Percentiles rank a stretch among this genome's conserved stretches.
phyloP scores from a whole-genome alignment of 2,329 filamentous ascomycete genomes.

The Trichoderma asperellum region DNA sequence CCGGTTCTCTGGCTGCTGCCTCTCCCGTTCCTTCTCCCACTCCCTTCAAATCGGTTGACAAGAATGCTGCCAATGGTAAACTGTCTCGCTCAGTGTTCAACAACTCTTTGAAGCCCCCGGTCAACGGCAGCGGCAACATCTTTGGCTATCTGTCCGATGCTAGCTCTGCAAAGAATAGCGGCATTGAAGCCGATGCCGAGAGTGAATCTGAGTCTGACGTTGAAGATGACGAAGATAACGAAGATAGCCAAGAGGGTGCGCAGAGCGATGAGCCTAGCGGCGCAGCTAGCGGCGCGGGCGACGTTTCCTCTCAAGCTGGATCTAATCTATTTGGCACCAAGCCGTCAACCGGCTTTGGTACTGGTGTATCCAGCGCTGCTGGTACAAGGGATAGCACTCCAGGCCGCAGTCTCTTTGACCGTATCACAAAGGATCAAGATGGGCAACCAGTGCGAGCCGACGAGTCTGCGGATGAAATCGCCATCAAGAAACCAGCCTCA shows the following conservation, averaged over 20 bases:
- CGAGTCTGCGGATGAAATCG: conserved; percentile 33
- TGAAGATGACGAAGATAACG: conserved; percentile 48
- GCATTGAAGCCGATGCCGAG: conserved; percentile 52
- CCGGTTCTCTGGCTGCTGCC: background rate
- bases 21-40: conserved; percentile 35
- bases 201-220: conserved; percentile 43
- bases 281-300: conserved; percentile 47
- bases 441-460: conserved; percentile 54
- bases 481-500: conserved; percentile 36
- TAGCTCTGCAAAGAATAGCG: conserved; percentile 59
- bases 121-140: conserved; percentile 48
- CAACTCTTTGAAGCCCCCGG: conserved; percentile 42
- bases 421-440: conserved; percentile 55
- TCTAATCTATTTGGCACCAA: conserved; percentile 39
- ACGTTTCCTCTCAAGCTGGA: conserved; percentile 44
- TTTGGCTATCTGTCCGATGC: conserved; percentile 64
- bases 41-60: conserved; percentile 28
- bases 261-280: conserved; percentile 51
- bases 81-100: conserved; percentile 51
- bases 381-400: conserved; percentile 52
- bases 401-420: conserved; percentile 59
- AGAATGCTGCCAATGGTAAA: conserved; percentile 44
- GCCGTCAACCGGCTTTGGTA: conserved; percentile 36
- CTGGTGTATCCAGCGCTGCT: conserved; percentile 43
- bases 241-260: conserved; percentile 49